Evolutionary conservation across 2,329 filamentous ascomycete species (phyloP), one percentile per base, ranked within the genome.

Genomic region (Aspergillus spinulosporus): DNA sequence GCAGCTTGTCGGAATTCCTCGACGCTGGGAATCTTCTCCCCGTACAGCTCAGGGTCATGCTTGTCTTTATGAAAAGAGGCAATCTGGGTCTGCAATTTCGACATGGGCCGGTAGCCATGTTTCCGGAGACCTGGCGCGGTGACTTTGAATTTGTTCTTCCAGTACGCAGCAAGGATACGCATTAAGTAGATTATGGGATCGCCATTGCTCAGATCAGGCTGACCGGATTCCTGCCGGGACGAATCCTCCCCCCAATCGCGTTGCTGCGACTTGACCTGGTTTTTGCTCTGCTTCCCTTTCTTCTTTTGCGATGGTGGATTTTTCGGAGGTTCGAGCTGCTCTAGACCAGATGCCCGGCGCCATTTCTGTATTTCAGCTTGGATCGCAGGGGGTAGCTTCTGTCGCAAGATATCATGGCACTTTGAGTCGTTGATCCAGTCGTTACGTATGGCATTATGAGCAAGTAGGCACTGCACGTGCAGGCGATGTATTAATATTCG

Each of bases 371-470:
- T 79, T 67, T 92, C 89, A 11, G 85, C 84, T 75, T 84, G 87
- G 3, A 93, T 77, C 4, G 83, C 82, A 0, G 84, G 79, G 0
- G 89, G 82, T 5, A 96, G 66, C 56, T 90, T 87, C n/a, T 86
- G 84, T 3, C 94, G 80, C 68, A 97, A 79, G 12, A 86, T 88
- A 8, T 86, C 84, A 59, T 94, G 90, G 0, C 95, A 80, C 59
- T 89, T 84, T 3, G 81, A 72, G 65, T 97, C 89, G 63, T 90
- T 90, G 15, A 92, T 76, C 88, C 93, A 97, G 0, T 84, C 80
- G 70, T 97, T 97, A 42, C 90, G 85, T 11, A 94, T 74, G 0
- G 90, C 84, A 68, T 97, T 97, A 70, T 97, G 92, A 81, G 88
- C 97, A 58, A 99, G 82, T 12, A 99, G 78, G 51, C 86, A 84